A percentile compares a stretch with the other conserved stretches of the same genome.
phyloP scores from a whole-genome alignment of 768 basidiomycete species.

The Calocybe cyanea region DNA sequence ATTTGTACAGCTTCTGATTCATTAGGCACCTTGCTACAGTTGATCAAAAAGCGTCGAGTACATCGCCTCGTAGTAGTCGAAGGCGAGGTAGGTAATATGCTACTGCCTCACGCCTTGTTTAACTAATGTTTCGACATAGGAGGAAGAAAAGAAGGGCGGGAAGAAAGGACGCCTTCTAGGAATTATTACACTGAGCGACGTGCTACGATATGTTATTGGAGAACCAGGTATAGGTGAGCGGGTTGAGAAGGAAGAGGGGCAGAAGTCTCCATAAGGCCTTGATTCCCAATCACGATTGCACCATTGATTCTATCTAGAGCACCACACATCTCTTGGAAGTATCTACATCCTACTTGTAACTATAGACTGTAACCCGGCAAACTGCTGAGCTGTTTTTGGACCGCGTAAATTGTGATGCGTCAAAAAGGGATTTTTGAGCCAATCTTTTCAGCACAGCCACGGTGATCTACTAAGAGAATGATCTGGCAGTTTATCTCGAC shows the following conservation, averaged over 20 bases:
- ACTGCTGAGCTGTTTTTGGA: too few relatives aligned
- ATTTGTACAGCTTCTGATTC: conserved; percentile 93
- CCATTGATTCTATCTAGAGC: conserved; percentile 8
- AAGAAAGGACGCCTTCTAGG: conserved; percentile 82
- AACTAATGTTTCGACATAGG: conserved; percentile 35
- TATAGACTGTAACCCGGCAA: conserved; percentile 1
- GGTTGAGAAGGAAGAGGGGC: conserved; percentile 25
- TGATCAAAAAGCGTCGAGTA: conserved; percentile 90
- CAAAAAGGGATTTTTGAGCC: too few relatives aligned
- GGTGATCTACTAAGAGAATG: too few relatives aligned
- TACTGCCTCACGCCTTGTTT: neutral
- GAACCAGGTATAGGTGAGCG: conserved; percentile 51
- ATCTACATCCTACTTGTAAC: conserved; percentile 11
- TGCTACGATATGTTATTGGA: conserved; percentile 78
- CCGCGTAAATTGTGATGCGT: too few relatives aligned
- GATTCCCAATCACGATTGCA: neutral
- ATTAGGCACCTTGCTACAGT: conserved; percentile 81
- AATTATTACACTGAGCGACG: conserved; percentile 86
- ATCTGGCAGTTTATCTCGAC: conserved; percentile 31
- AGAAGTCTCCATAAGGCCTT: neutral
- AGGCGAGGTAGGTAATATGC: conserved; percentile 60
- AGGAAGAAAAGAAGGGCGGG: conserved; percentile 76
- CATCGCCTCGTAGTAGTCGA: conserved; percentile 96
- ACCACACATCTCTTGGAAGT: conserved; percentile 8
- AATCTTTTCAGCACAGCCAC: too few relatives aligned